Conservation (phyloP, 2,329 filamentous ascomycete species). For the Ceratocystis colombiana region DNA sequence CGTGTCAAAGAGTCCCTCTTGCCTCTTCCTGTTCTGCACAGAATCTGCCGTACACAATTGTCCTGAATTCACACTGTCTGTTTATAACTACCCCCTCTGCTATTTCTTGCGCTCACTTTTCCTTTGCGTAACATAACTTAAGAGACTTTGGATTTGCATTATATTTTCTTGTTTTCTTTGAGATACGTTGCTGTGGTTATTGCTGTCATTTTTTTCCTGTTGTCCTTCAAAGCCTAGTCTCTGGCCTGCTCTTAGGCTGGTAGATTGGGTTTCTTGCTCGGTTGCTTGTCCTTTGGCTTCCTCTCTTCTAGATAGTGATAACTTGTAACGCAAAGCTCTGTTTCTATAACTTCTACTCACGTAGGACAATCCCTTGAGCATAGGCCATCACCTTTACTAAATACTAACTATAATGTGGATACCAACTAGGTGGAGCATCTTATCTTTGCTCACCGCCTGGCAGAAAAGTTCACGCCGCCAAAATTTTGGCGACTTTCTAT, state of each 20-base stretch:
- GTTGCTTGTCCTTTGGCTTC: background rate
- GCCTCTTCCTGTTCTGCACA: too few relatives aligned
- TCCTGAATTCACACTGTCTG: background rate
- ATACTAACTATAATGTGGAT: background rate
- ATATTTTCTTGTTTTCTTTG: constrained; percentile 27
- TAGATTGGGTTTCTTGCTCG: background rate
- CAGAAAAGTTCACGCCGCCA: constrained; percentile 32
- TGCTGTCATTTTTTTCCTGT: constrained; percentile 16
- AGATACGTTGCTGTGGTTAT: constrained; percentile 1
- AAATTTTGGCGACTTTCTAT: constrained; percentile 34
- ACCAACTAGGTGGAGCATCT: background rate
- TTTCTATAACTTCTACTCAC: background rate
- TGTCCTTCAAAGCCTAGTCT: background rate
- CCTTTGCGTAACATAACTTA: constrained; percentile 13
- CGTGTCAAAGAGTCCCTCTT: too few relatives aligned
- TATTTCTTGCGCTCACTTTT: constrained; percentile 14
- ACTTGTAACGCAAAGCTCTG: background rate
- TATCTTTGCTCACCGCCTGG: constrained; percentile 33
- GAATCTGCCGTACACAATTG: too few relatives aligned
- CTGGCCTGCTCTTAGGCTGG: too few relatives aligned
- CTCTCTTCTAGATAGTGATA: background rate
- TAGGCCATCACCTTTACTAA: background rate
- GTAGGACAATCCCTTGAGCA: background rate
- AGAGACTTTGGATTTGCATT: constrained; percentile 20
- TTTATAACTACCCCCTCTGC: background rate